Evolutionary conservation across 2,329 filamentous ascomycete genomes (phyloP).

Genomic region (Trichoderma sp.): DNA sequence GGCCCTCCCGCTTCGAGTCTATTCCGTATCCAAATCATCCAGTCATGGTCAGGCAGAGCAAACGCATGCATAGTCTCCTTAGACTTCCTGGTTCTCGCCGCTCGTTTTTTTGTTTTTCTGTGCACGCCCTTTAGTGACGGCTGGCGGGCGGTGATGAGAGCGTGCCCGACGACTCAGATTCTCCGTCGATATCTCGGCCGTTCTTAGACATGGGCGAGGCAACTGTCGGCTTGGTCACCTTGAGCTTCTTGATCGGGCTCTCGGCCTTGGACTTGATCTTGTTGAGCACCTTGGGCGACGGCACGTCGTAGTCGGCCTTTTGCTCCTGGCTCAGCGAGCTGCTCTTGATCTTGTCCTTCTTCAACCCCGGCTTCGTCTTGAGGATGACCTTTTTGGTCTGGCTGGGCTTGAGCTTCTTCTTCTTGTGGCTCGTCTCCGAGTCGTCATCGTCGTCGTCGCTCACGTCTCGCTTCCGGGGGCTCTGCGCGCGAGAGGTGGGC

Average conservation of each 20-base stretch:
- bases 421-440: slow-evolving; percentile 55
- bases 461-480: slow-evolving; percentile 60
- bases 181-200: slow-evolving; percentile 52
- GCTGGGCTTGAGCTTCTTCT: slow-evolving; percentile 59
- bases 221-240: slow-evolving; percentile 51
- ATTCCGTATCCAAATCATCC: slow-evolving; percentile 34
- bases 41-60: not conserved
- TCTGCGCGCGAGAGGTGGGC: slow-evolving; percentile 56
- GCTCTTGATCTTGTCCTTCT: slow-evolving; percentile 60
- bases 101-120: no score
- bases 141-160: slow-evolving; percentile 55
- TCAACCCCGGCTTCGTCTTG: slow-evolving; percentile 54
- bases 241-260: slow-evolving; percentile 49
- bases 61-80: not conserved
- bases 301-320: slow-evolving; percentile 40
- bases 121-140: slow-evolving; percentile 6
- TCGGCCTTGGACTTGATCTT: slow-evolving; percentile 43
- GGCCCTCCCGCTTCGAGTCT: slow-evolving; percentile 33
- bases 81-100: not conserved
- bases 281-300: slow-evolving; percentile 34
- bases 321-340: slow-evolving; percentile 56
- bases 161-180: slow-evolving; percentile 60
- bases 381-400: slow-evolving; percentile 57
- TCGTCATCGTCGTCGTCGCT: slow-evolving; percentile 56
- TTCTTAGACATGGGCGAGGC: slow-evolving; percentile 55